Conservation (phyloP, 2,329 filamentous ascomycete genomes). For the Phyllosticta citribraziliensis region DNA sequence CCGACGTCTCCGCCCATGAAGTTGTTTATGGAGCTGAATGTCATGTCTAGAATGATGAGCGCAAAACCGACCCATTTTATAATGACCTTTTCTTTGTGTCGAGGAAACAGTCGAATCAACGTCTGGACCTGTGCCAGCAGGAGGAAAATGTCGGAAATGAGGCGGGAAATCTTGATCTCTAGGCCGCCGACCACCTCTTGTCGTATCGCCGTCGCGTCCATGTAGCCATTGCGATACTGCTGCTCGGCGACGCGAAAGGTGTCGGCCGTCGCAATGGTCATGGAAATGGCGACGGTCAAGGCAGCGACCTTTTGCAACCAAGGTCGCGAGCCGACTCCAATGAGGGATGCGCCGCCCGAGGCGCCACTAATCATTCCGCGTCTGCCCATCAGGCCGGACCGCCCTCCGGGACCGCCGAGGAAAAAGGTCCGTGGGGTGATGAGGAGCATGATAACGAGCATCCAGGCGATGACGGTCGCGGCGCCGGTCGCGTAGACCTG, state of each 20-base stretch:
- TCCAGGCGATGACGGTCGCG: constrained; percentile 82
- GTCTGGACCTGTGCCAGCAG: constrained; percentile 98
- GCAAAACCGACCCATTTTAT: constrained; percentile 99
- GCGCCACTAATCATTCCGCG: constrained; percentile 80
- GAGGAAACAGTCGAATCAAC: constrained; percentile 85
- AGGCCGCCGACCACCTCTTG: constrained; percentile 70
- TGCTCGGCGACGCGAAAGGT: constrained; percentile 75
- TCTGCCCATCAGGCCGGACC: constrained; percentile 65
- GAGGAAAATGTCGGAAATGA: constrained; percentile 91
- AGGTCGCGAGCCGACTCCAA: constrained; percentile 81
- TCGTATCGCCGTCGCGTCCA: constrained; percentile 69
- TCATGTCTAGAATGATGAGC: constrained; percentile 79
- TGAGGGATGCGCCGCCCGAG: constrained; percentile 49
- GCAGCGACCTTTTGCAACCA: constrained; percentile 74
- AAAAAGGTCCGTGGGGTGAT: constrained; percentile 93
- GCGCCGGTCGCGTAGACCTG: constrained; percentile 89
- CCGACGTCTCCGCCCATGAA: constrained; percentile 55
- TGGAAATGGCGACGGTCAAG: constrained; percentile 60
- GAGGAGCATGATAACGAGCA: constrained; percentile 86
- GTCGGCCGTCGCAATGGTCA: constrained; percentile 88
- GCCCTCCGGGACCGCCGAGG: constrained; percentile 58
- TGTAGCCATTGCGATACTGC: constrained; percentile 71
- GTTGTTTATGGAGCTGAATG: constrained; percentile 86
- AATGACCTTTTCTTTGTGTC: constrained; percentile 93
- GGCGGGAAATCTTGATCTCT: constrained; percentile 79